Evolutionary conservation across 345 rosid species (phyloP).

Genomic region (Euphorbia lathyris): DNA sequence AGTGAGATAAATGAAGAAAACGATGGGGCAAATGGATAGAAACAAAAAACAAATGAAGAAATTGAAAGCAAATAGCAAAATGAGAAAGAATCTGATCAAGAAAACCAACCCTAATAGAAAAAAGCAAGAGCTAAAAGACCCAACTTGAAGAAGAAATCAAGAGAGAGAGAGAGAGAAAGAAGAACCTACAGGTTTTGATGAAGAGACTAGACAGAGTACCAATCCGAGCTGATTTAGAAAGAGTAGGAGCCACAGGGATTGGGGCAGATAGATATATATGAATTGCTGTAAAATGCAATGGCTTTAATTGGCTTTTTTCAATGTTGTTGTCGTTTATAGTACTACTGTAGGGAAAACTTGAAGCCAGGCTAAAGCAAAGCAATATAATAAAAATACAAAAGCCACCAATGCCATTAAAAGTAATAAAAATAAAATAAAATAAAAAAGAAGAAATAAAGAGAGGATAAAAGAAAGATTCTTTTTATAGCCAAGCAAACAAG

Average conservation of each 20-base stretch:
- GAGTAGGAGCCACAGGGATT: background rate
- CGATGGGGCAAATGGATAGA: too few relatives aligned
- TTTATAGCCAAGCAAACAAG: conserved; percentile 12
- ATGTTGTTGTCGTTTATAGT: background rate
- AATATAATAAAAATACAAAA: too few relatives aligned
- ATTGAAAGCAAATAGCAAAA: background rate
- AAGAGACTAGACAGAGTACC: background rate
- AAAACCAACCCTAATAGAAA: background rate
- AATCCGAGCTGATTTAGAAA: background rate
- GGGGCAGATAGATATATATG: background rate
- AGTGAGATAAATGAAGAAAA: background rate
- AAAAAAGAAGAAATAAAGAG: background rate
- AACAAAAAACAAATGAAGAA: conserved; percentile 1
- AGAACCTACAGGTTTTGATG: background rate
- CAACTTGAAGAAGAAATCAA: too few relatives aligned
- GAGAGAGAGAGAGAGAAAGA: background rate
- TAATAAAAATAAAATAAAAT: background rate
- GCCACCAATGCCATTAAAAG: background rate
- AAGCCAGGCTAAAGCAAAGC: too few relatives aligned
- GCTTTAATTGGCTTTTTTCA: background rate
- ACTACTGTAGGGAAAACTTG: too few relatives aligned
- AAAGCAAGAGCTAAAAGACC: background rate
- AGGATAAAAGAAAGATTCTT: background rate
- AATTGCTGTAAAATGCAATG: too few relatives aligned
- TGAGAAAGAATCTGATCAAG: conserved; percentile 5